Evolutionary conservation across 345 rosid species (phyloP).

Genomic region (Laguncularia racemosa): DNA sequence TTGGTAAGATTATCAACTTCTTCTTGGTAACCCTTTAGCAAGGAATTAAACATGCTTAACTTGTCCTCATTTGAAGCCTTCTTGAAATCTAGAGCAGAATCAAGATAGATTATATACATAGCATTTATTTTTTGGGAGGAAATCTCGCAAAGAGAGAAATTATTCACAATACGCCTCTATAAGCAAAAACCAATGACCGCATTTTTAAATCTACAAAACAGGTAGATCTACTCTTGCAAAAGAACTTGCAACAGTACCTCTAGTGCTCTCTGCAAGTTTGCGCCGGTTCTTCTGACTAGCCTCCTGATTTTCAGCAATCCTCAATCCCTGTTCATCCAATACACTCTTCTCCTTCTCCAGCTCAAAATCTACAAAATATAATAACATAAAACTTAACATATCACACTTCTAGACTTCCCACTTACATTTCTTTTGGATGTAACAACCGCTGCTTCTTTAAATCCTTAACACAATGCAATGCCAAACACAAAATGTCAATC

Average conservation of each 20-base stretch:
- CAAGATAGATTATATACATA: neutral
- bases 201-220: no score
- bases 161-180: no score
- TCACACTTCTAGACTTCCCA: neutral
- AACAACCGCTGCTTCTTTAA: neutral
- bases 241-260: slow-evolving; percentile 40
- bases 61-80: slow-evolving; percentile 89
- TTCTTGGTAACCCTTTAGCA: slow-evolving; percentile 96
- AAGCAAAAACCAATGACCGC: no score
- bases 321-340: slow-evolving; percentile 92
- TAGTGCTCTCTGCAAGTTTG: slow-evolving; percentile 96
- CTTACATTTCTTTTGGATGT: neutral
- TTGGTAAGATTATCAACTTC: slow-evolving; percentile 99
- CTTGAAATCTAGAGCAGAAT: slow-evolving; percentile 61
- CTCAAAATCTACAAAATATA: slow-evolving; percentile 52
- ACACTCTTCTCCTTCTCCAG: slow-evolving; percentile 85
- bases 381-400: neutral
- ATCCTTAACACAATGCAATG: neutral
- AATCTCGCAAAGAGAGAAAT: neutral
- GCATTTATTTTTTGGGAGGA: neutral
- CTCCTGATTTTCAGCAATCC: slow-evolving; percentile 95
- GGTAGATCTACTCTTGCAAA: slow-evolving; percentile 14
- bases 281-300: slow-evolving; percentile 90
- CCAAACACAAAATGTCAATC: no score
- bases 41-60: slow-evolving; percentile 74